These are phyloP conservation scores for Fusarium humuli DNA, from an alignment of 2,329 filamentous ascomycete genomes.

Conservation along the genomic window DNA sequence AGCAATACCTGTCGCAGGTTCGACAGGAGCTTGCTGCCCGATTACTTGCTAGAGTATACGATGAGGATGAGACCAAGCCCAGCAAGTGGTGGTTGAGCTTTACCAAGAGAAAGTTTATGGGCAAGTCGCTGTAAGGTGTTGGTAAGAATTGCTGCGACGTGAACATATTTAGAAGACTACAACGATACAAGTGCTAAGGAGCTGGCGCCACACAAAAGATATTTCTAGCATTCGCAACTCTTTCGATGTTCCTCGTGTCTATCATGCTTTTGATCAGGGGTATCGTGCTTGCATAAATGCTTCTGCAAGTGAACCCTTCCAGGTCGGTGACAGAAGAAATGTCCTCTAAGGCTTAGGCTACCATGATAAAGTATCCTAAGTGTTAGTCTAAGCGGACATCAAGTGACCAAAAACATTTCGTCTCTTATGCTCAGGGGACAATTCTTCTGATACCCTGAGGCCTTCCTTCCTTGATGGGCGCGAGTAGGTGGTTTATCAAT, in stretches of 20 bases:
- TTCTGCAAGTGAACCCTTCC: too few species aligned
- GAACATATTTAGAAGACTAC: constrained; percentile 38
- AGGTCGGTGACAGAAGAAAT: too few species aligned
- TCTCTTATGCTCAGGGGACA: neutral
- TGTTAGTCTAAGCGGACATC: neutral
- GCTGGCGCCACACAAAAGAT: constrained; percentile 38
- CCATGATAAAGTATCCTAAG: neutral
- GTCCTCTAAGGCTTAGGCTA: neutral
- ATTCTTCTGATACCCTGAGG: neutral
- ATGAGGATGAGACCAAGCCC: constrained; percentile 78
- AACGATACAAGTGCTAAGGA: constrained; percentile 33
- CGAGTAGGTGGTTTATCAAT: neutral
- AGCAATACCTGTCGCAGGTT: constrained; percentile 92
- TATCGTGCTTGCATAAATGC: neutral
- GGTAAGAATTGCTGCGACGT: neutral
- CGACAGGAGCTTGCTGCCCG: constrained; percentile 89
- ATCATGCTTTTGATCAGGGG: neutral
- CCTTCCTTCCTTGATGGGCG: neutral
- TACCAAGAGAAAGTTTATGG: constrained; percentile 99
- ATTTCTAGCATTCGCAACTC: constrained; percentile 14
- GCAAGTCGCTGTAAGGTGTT: constrained; percentile 77
- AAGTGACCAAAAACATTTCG: neutral
- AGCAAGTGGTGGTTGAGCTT: constrained; percentile 98
- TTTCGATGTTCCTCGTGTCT: neutral
- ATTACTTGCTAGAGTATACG: constrained; percentile 87